Conservation (phyloP, 805 yeast species). For the Candida ulmi region DNA sequence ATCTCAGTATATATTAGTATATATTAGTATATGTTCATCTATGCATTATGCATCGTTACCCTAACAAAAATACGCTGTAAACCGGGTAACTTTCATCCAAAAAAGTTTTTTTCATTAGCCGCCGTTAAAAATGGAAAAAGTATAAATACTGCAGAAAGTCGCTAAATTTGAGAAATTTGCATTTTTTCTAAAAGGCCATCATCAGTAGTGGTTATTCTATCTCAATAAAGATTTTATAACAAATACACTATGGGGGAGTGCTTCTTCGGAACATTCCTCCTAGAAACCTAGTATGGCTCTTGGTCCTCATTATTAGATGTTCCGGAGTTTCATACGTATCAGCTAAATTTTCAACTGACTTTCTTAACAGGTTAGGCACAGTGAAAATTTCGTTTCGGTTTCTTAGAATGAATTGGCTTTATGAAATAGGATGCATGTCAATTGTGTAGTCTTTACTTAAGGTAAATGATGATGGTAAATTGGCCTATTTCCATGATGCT, state of each 20-base stretch:
- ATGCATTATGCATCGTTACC: too few relatives aligned
- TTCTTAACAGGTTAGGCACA: slow-evolving; percentile 68
- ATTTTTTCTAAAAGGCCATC: slow-evolving; percentile 34
- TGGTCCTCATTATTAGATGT: slow-evolving; percentile 22
- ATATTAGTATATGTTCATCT: too few relatives aligned
- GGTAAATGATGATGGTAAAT: slow-evolving; percentile 16
- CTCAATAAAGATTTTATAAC: slow-evolving; percentile 57
- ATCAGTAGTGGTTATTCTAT: slow-evolving; percentile 83
- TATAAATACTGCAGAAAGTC: not conserved
- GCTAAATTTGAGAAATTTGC: slow-evolving; percentile 15
- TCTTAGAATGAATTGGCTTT: slow-evolving; percentile 44
- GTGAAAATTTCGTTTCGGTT: slow-evolving; percentile 71
- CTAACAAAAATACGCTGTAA: not conserved
- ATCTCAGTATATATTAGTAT: too few relatives aligned
- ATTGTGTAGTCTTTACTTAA: slow-evolving; percentile 15
- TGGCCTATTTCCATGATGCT: slow-evolving; percentile 24
- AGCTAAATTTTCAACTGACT: slow-evolving; percentile 71
- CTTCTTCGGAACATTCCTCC: slow-evolving; percentile 9
- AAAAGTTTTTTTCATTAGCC: not conserved
- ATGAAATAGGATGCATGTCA: slow-evolving; percentile 21
- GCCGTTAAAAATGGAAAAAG: too few relatives aligned
- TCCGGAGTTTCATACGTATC: slow-evolving; percentile 30
- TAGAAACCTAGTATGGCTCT: slow-evolving; percentile 25
- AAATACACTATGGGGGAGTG: slow-evolving; percentile 25
- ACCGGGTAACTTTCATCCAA: slow-evolving; percentile 19